phyloP scores from a whole-genome alignment of 352 stramenopile species.

The Phytophthora sp. region DNA sequence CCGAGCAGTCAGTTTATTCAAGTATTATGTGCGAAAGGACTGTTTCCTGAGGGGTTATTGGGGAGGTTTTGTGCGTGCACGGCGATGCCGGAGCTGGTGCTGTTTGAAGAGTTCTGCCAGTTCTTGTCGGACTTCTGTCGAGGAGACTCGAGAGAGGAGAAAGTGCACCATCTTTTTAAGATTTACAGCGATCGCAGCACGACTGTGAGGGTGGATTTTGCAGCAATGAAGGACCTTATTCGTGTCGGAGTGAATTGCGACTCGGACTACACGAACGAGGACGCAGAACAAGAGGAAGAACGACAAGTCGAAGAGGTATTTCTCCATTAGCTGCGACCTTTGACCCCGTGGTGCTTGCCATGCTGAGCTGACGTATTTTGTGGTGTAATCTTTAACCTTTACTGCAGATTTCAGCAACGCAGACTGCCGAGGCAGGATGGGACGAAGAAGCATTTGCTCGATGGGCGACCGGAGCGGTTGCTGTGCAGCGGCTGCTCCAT shows the following conservation, averaged over 20 bases:
- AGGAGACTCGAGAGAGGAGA: slow-evolving; percentile 43
- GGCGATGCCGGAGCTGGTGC: slow-evolving; percentile 53
- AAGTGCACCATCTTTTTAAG: slow-evolving; percentile 59
- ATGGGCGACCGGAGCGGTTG: slow-evolving; percentile 50
- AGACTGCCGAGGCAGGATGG: slow-evolving; percentile 46
- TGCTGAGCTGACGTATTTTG: background rate
- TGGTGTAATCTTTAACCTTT: background rate
- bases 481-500: slow-evolving; percentile 63
- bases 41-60: slow-evolving; percentile 55
- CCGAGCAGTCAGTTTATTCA: slow-evolving; percentile 64
- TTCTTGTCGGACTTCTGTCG: slow-evolving; percentile 81
- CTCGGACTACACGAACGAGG: slow-evolving; percentile 15
- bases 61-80: slow-evolving; percentile 53
- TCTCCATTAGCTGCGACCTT: no score
- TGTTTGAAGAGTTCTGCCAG: slow-evolving; percentile 86
- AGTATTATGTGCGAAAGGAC: slow-evolving; percentile 46
- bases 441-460: slow-evolving; percentile 54
- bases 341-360: background rate
- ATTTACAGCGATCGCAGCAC: slow-evolving; percentile 55
- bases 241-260: slow-evolving; percentile 38
- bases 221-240: slow-evolving; percentile 55
- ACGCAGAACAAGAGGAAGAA: slow-evolving; percentile 44
- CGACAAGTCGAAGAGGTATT: slow-evolving; percentile 54
- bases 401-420: slow-evolving; percentile 46
- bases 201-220: slow-evolving; percentile 40